These are phyloP conservation scores for Metschnikowia cubensis DNA, from an alignment of 805 yeast species.

Conservation along the genomic window DNA sequence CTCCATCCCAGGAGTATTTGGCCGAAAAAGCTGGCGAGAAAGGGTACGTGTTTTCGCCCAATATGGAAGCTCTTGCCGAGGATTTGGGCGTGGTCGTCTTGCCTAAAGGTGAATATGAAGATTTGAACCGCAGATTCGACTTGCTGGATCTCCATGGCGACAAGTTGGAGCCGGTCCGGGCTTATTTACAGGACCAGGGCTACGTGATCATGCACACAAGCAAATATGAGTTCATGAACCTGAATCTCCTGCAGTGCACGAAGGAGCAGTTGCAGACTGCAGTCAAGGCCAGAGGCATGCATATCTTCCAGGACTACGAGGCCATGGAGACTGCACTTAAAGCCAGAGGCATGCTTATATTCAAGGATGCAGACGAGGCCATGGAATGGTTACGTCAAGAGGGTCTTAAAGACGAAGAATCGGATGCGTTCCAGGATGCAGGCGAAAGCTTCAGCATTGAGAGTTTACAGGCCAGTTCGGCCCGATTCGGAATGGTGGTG, in stretches of 20 bases:
- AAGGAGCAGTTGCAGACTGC: neutral
- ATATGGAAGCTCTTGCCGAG: constrained; percentile 1
- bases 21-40: neutral
- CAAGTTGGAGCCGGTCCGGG: neutral
- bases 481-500: constrained; percentile 7
- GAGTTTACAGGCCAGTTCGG: neutral
- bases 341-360: neutral
- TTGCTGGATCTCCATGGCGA: neutral
- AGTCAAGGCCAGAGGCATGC: constrained; percentile 1
- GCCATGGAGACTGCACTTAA: neutral
- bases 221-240: constrained; percentile 4
- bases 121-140: constrained; percentile 1
- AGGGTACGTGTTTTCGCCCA: neutral
- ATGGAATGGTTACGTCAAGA: neutral
- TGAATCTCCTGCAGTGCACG: constrained; percentile 1
- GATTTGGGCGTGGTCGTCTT: constrained; percentile 4
- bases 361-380: neutral
- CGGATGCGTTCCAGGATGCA: constrained; percentile 1
- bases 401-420: neutral
- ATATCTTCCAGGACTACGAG: neutral
- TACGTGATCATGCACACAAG: constrained; percentile 1
- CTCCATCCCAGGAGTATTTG: constrained; percentile 5
- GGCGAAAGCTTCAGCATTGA: neutral
- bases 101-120: constrained; percentile 4
- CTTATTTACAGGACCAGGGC: neutral